Base-by-base conservation (phyloP, 1,284 basidiomycete species). In the Lignosus rhinocerotis region DNA sequence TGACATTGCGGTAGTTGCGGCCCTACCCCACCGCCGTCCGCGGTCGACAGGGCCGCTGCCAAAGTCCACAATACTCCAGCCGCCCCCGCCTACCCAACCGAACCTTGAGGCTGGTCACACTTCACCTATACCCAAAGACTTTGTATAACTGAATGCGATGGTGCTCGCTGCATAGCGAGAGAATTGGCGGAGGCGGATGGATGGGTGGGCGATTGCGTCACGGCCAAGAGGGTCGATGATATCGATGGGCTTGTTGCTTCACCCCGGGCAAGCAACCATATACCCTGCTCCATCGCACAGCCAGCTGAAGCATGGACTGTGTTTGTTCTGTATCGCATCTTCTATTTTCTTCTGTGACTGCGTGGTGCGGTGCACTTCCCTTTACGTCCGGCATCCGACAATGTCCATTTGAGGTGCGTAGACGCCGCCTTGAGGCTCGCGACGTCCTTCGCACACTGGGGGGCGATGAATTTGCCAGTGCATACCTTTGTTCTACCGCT, bases 331-430 rank as follows among this genome's bases (percentile, higher is more conserved):
- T 25, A 50, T 33, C 31, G 48, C 48, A 31, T 21, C 21, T 17
- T 30, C 43, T 34, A 30, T 17, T 30, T n/a, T 5, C 39, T 12
- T 10, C 30, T 30, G 36, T 41, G 48, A 45, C 45, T 51, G 36
- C 30, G 49, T 33, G 11, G 42, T 51, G 55, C 55, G 43, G 34
- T 50, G 34, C 55, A 30, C 16, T 25, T 51, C 41, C 49, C 47
- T 16, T 51, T 50, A 39, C 17, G 11, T 34, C 8, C 8, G 25
- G 2, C 34, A 9, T 19, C n/a, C 19, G 14, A 34, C 36, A 16
- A 16, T 6, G 10, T 25, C 11, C 9, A 14, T 8, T 31, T 6
- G 14, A 12, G 16, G 25, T 14, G 25, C 36, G 6, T 17, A 30
- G 38, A 25, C 21, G 11, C 38, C 19, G 42, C 48, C 55, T 56